Percentiles rank a stretch among this genome's conserved stretches.
Conservation (phyloP, 2,329 filamentous ascomycete genomes). For the Penicillium sp. region DNA sequence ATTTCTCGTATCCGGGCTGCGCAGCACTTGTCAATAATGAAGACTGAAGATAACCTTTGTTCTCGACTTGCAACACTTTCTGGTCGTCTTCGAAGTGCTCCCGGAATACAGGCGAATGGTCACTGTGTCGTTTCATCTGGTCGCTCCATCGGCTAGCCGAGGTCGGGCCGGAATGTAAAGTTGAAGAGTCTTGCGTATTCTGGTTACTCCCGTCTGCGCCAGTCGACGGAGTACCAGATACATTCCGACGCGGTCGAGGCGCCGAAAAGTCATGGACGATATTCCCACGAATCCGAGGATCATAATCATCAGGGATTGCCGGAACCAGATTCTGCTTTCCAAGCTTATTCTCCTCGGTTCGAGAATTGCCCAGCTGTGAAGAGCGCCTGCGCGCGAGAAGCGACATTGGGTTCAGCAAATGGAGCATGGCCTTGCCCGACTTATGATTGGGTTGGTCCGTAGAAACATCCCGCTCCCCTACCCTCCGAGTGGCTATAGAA, state of each 20-base stretch:
- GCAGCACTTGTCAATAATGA: conserved; percentile 30
- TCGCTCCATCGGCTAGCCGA: conserved; percentile 17
- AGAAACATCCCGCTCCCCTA: conserved; percentile 25
- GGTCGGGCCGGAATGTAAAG: conserved; percentile 11
- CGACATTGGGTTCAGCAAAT: conserved; percentile 57
- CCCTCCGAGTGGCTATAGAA: conserved; percentile 18
- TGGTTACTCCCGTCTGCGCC: conserved; percentile 10
- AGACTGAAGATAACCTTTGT: conserved; percentile 42
- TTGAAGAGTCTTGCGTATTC: conserved; percentile 14
- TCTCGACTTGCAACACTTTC: conserved; percentile 37
- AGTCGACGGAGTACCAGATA: conserved; percentile 22
- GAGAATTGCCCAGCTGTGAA: conserved; percentile 45
- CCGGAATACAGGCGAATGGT: conserved; percentile 55
- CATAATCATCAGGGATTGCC: conserved; percentile 55
- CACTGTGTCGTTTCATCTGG: conserved; percentile 30
- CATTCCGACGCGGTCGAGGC: conserved; percentile 46
- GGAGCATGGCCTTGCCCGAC: conserved; percentile 47
- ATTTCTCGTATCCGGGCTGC: conserved; percentile 26
- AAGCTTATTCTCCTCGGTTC: conserved; percentile 48
- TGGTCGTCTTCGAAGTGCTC: conserved; percentile 55
- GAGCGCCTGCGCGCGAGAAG: conserved; percentile 54
- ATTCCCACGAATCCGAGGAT: conserved; percentile 58
- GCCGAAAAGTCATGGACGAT: conserved; percentile 61
- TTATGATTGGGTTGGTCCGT: conserved; percentile 29
- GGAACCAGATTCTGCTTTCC: conserved; percentile 46